Evolutionary conservation across 441 rosid species (phyloP).

Genomic region (Omphalea diandra): DNA sequence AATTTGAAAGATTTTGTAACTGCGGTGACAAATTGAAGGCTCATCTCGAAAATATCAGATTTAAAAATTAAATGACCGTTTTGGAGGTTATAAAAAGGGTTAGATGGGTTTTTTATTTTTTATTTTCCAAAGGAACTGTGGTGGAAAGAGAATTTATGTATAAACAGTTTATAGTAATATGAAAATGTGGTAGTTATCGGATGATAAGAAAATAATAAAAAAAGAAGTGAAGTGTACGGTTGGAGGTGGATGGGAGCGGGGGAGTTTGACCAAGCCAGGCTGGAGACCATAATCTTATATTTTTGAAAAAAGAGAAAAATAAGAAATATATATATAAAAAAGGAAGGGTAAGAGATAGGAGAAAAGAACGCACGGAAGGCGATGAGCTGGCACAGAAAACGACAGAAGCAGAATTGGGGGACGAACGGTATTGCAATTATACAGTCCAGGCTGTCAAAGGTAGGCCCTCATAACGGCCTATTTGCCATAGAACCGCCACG

Average conservation of each 20-base stretch:
- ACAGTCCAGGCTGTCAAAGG: slow-evolving; percentile 57
- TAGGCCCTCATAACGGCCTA: slow-evolving; percentile 33
- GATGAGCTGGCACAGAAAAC: slow-evolving; percentile 45
- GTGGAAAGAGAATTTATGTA: background rate
- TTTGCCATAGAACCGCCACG: slow-evolving; percentile 35
- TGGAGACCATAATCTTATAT: slow-evolving; percentile 44
- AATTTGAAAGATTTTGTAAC: background rate
- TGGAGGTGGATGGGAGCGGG: slow-evolving; percentile 14
- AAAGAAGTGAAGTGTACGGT: slow-evolving; percentile 4
- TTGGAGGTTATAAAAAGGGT: slow-evolving; percentile 32
- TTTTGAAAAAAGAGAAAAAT: no score
- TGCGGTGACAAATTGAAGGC: no score
- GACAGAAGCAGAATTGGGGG: slow-evolving; percentile 47
- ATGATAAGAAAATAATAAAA: background rate
- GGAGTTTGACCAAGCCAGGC: slow-evolving; percentile 59
- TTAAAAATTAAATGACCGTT: slow-evolving; percentile 30
- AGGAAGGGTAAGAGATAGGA: background rate
- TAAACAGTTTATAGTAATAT: no score
- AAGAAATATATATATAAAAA: background rate
- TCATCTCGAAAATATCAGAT: slow-evolving; percentile 8
- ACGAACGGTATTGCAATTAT: slow-evolving; percentile 32
- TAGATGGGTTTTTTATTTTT: no score
- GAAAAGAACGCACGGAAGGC: slow-evolving; percentile 44
- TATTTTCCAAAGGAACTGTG: slow-evolving; percentile 4
- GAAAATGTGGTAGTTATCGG: slow-evolving; percentile 23